Conservation (phyloP, 1,139 yeast species). For the Wickerhamomyces sp. region DNA sequence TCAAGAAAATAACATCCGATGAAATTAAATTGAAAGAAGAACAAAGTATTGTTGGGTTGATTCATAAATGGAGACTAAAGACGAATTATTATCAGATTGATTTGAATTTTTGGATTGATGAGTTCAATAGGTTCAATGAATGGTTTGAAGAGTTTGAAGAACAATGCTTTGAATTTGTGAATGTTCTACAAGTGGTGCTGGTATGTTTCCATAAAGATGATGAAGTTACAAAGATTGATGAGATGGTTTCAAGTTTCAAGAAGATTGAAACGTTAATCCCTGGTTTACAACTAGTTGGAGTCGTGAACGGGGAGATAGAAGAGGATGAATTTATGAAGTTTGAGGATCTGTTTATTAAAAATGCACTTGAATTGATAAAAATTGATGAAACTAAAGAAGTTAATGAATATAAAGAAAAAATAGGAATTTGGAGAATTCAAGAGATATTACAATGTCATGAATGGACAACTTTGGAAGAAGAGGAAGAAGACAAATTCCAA, state of each 20-base stretch:
- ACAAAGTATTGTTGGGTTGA: neutral
- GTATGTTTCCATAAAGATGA: too few relatives aligned
- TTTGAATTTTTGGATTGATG: slow-evolving; percentile 3
- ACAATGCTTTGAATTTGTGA: neutral
- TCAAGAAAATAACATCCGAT: neutral
- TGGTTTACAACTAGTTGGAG: too few relatives aligned
- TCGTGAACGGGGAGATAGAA: neutral
- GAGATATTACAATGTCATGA: slow-evolving; percentile 26
- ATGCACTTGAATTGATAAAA: slow-evolving; percentile 20
- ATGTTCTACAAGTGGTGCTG: neutral
- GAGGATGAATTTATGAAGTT: slow-evolving; percentile 9
- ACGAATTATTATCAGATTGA: slow-evolving; percentile 1
- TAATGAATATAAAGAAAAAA: slow-evolving; percentile 23
- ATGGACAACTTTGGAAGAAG: slow-evolving; percentile 19
- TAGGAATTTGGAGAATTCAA: slow-evolving; percentile 22
- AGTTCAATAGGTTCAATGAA: neutral
- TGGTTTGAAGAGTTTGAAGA: neutral
- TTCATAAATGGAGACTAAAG: neutral
- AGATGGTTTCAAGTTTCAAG: too few relatives aligned
- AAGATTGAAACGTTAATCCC: too few relatives aligned
- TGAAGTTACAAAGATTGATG: too few relatives aligned
- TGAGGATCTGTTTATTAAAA: slow-evolving; percentile 12
- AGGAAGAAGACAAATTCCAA: neutral
- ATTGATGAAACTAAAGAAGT: slow-evolving; percentile 7
- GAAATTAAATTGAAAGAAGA: neutral